Percentiles rank a stretch among this genome's conserved stretches.
phyloP scores from a whole-genome alignment of 2,329 filamentous ascomycete species.

The Ascosphaera acerosa region DNA sequence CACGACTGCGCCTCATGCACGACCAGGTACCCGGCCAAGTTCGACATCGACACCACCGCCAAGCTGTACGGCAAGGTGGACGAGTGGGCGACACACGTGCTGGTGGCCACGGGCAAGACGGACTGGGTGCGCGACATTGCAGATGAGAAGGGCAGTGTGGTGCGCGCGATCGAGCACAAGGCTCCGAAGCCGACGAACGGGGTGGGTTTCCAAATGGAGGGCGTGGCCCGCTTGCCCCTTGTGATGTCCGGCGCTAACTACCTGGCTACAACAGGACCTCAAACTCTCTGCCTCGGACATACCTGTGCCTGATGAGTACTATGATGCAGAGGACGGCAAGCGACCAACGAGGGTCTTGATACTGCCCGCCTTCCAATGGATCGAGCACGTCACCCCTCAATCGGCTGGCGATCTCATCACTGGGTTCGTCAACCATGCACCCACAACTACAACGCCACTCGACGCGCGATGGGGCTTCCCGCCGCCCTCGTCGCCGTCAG shows the following conservation, averaged over 20 bases:
- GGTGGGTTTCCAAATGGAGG: constrained; percentile 10
- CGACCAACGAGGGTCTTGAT: constrained; percentile 57
- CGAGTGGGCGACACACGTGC: constrained; percentile 66
- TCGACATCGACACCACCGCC: constrained; percentile 48
- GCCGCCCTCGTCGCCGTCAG: constrained; percentile 12
- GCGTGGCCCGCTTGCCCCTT: neutral
- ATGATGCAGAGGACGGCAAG: constrained; percentile 28
- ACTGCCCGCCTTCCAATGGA: constrained; percentile 57
- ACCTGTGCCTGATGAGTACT: constrained; percentile 41
- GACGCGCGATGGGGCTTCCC: constrained; percentile 3
- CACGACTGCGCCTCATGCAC: constrained; percentile 68
- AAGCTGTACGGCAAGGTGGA: constrained; percentile 64
- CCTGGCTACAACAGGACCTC: constrained; percentile 34
- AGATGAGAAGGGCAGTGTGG: constrained; percentile 66
- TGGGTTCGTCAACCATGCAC: constrained; percentile 43
- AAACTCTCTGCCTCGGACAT: constrained; percentile 90
- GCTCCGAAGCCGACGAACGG: constrained; percentile 19
- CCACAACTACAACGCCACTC: constrained; percentile 48
- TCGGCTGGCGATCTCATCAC: constrained; percentile 46
- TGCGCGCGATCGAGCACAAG: constrained; percentile 41
- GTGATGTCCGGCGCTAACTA: neutral
- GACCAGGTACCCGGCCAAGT: constrained; percentile 50
- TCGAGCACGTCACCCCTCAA: constrained; percentile 60
- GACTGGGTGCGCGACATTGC: constrained; percentile 82
- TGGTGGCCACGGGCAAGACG: constrained; percentile 85